Base-by-base conservation (phyloP, 1,139 yeast species). In the Candida pseudoviswanathii region DNA sequence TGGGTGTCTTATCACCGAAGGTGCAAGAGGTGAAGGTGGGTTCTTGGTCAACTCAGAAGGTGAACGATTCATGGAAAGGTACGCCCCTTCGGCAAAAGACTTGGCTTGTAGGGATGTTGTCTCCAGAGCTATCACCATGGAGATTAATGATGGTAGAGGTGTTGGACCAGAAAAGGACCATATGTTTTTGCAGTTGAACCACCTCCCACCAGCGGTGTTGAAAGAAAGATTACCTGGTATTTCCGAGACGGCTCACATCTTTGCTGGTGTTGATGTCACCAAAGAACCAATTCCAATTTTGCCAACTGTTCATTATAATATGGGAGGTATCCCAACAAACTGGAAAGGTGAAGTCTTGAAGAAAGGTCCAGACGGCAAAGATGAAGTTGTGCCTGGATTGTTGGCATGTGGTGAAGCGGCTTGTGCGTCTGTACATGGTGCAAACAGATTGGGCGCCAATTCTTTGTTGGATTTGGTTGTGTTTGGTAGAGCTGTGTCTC, bases 1-100 rank as follows among this genome's bases (percentile, higher is more conserved):
- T 44, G 99, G 99, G 56, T 94, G 98, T 79, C 78, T 94, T 77
- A 94, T 94, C 68, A 94, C 99, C 52, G 99, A 94, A 75, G 99
- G 99, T 75, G 96, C 97, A 58, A 88, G 99, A 80, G 99, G 99
- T 81, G 99, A 94, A 80, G 99, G 98, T 82, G 99, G 99, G 56
- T 92, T 84, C 82, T 79, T 94, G 67, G 81, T 94, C 58, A 94
- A 94, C 81, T 84, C 91, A 60, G 96, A 94, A 75, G 99, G 99
- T 80, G 99, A 94, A 80, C 86, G 99, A 73, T 94, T 94, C 73
- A 94, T 94, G 99, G 98, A 94, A 79, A 86, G 99, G 74, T 94
- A 94, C 67, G 99, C 99, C 50, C 99, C 98, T 59, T 87, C 94
- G 51, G 98, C 98, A 60, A 94, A 92, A 80, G 99, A 94, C 76